Evolutionary conservation across 148 eudicot genomes (phyloP), one percentile per base, ranked within the genome.

Genomic region (Persicaria maculosa): DNA sequence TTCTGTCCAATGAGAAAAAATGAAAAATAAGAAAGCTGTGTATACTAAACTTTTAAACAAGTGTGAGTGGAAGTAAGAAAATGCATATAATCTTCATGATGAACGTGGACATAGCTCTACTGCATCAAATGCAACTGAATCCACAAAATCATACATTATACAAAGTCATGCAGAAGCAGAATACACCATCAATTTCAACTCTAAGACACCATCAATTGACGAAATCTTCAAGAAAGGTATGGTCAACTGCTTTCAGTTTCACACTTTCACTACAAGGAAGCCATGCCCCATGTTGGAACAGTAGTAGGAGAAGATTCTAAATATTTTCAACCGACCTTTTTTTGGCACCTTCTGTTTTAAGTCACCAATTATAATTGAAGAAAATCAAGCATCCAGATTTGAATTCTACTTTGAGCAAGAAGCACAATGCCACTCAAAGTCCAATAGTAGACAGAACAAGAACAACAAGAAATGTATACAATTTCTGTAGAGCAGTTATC

Each of bases 1-100:
- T 76, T 90, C 98, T 94, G 92, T 78, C 54, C 25, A 77, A 61
- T 59, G 53, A 62, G 31, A 22, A 31, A 47, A 31, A 19, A 78
- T n/a, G 40, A 31, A 31, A 31, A 19, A 78, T n/a, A 40, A 4
- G 67, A 47, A 65, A 73, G 73, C 50, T 6, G 71, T 36, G 9
- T 31, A 74, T 43, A 9, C 40, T 31, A 2, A 31, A 50, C 6
- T 10, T 19, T 75, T n/a, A 20, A 72, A 9, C 17, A 72, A 62
- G 68, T 14, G 25, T 0, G 67, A 61, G 40, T 16, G 25, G 44
- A 10, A 62, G 12, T 44, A 62, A 25, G 6, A 9, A 62, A 62
- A 62, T 58, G 65, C 65, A 58, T 1, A 31, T 31, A 31, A 31
- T 31, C 40, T 31, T 31, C 40, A 31, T 31, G 40, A 31, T 1